A percentile compares a stretch with the other conserved stretches of the same genome.
Conservation (phyloP, 176 grass and related monocot species). For the Triticum urartu region DNA sequence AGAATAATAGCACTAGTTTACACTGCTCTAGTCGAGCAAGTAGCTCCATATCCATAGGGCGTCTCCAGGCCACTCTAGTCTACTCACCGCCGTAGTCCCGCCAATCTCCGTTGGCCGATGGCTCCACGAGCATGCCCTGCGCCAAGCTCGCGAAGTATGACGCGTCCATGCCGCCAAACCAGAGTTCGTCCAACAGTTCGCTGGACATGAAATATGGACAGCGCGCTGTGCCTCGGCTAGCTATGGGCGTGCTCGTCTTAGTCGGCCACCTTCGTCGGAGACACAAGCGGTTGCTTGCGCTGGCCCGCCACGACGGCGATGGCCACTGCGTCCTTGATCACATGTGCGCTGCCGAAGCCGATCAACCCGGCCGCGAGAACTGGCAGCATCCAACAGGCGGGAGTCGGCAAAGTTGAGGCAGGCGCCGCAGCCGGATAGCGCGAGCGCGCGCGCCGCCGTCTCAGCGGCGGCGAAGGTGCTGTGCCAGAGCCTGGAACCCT, state of each 20-base stretch:
- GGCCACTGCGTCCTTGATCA: constrained; percentile 31
- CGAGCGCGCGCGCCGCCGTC: constrained; percentile 53
- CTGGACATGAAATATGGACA: neutral
- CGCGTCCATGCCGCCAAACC: constrained; percentile 30
- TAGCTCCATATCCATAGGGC: constrained; percentile 37
- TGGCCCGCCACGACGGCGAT: constrained; percentile 15
- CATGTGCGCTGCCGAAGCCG: constrained; percentile 9
- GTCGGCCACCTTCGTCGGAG: neutral
- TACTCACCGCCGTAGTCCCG: constrained; percentile 17
- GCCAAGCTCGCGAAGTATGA: constrained; percentile 48
- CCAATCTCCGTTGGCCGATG: neutral
- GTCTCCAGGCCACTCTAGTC: neutral
- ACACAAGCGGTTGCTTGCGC: neutral
- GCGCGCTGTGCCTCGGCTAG: neutral
- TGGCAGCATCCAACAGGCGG: constrained; percentile 27
- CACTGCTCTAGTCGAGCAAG: neutral
- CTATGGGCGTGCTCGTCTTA: neutral
- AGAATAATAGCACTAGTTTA: too few species aligned
- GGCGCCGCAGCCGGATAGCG: constrained; percentile 34
- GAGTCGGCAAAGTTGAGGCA: constrained; percentile 80
- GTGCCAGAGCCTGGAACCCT: constrained; percentile 40
- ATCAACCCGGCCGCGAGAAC: neutral
- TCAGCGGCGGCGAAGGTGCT: constrained; percentile 69
- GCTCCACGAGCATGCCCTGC: constrained; percentile 51
- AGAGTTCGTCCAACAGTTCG: neutral